Conservation (phyloP, 805 yeast species). For the Kodamaea laetipori region DNA sequence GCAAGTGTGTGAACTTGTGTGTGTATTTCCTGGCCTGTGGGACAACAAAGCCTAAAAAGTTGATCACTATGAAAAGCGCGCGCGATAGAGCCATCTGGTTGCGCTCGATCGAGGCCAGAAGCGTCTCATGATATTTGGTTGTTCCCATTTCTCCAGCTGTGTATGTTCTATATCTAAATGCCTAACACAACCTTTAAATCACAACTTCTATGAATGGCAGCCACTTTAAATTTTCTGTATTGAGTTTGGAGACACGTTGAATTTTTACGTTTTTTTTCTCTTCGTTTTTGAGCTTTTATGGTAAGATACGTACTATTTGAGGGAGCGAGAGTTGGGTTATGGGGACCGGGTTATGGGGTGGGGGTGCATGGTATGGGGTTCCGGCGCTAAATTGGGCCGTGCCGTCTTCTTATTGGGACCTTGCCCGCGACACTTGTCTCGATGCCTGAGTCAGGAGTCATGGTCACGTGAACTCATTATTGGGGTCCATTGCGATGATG, state of each 20-base stretch:
- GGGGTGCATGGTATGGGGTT: too few species aligned
- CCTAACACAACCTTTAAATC: neutral
- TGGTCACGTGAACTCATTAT: too few species aligned
- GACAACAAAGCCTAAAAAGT: slow-evolving; percentile 26
- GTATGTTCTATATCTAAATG: neutral
- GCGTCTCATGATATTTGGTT: slow-evolving; percentile 22
- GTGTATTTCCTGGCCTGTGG: slow-evolving; percentile 30
- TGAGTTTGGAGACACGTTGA: slow-evolving; percentile 5
- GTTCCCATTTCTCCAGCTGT: neutral
- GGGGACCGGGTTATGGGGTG: too few species aligned
- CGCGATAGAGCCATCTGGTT: slow-evolving; percentile 40
- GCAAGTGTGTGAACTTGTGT: slow-evolving; percentile 40
- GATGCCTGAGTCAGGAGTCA: too few species aligned
- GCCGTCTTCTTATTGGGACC: too few species aligned
- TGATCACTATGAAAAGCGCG: slow-evolving; percentile 28
- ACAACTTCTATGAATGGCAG: too few species aligned
- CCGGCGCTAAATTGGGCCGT: too few species aligned
- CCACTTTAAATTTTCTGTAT: neutral
- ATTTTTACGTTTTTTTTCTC: slow-evolving; percentile 6
- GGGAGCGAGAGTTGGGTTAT: neutral
- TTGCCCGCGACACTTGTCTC: too few species aligned
- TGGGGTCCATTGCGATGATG: too few species aligned
- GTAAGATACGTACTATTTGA: neutral
- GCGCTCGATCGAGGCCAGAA: slow-evolving; percentile 33
- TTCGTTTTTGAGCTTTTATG: neutral